A percentile compares a stretch with the other conserved stretches of the same genome.
Evolutionary conservation across 495 filamentous ascomycete species (phyloP).

Genomic region (Penicillium angulare): DNA sequence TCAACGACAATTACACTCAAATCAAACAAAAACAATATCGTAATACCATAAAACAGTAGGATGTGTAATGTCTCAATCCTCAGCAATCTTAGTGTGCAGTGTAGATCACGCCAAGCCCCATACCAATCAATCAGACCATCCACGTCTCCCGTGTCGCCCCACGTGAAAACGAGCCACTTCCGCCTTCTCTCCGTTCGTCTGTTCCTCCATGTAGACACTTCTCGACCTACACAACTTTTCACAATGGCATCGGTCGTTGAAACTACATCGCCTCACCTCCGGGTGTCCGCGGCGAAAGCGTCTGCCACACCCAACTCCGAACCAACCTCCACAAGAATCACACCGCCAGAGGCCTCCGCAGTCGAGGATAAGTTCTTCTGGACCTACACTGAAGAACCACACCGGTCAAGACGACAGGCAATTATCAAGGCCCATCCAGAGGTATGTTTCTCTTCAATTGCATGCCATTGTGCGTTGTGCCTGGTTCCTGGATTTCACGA

Average conservation of each 20-base stretch:
- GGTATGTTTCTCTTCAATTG: constrained; percentile 43
- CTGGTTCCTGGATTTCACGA: not conserved
- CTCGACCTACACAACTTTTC: constrained; percentile 8
- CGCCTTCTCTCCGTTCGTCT: constrained; percentile 16
- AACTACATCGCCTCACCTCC: constrained; percentile 38
- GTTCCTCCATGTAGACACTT: constrained; percentile 14
- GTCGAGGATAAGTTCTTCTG: constrained; percentile 69
- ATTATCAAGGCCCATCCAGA: constrained; percentile 99
- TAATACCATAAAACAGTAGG: too few relatives aligned
- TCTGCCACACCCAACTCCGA: constrained; percentile 13
- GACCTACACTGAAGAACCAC: constrained; percentile 98
- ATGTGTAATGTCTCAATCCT: too few relatives aligned
- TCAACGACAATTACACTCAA: too few relatives aligned
- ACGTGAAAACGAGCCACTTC: constrained; percentile 35
- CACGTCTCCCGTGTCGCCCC: constrained; percentile 33
- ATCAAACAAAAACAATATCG: too few relatives aligned
- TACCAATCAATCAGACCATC: constrained; percentile 17
- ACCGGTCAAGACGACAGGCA: constrained; percentile 81
- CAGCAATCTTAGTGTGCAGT: not conserved
- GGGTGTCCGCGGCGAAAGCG: constrained; percentile 35
- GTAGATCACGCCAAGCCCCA: constrained; percentile 18
- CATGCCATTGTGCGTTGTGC: not conserved
- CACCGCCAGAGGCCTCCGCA: constrained; percentile 33
- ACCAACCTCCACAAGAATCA: constrained; percentile 25
- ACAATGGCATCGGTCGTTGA: constrained; percentile 35